These are phyloP conservation scores for Ochromonadaceae sp. DNA, from an alignment of 352 stramenopile species.

Conservation along the genomic window DNA sequence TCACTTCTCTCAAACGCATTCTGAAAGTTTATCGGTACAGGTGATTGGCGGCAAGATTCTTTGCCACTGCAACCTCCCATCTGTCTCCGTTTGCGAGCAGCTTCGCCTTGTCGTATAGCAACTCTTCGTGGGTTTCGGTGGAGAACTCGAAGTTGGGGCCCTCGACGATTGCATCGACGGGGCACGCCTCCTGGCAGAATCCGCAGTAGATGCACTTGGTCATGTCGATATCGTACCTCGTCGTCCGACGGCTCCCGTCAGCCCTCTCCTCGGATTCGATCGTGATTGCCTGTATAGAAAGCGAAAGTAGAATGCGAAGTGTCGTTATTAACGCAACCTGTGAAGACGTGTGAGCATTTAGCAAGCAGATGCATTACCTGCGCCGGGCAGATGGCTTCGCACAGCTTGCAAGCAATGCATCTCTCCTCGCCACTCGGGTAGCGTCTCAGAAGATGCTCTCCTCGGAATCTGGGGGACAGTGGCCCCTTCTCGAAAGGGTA, in stretches of 20 bases:
- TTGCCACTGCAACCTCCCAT: constrained; percentile 98
- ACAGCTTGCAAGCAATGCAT: constrained; percentile 99
- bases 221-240: constrained; percentile 99
- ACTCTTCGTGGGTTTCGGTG: constrained; percentile 97
- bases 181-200: constrained; percentile 76
- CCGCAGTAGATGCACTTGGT: constrained; percentile 99
- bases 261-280: constrained; percentile 94
- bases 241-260: constrained; percentile 94
- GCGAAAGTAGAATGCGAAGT: background rate
- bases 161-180: constrained; percentile 98
- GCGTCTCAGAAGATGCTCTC: constrained; percentile 90
- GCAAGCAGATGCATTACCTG: constrained; percentile 42
- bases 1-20: too few relatives aligned
- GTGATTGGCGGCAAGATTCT: constrained; percentile 96
- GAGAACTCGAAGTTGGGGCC: constrained; percentile 99
- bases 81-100: constrained; percentile 97
- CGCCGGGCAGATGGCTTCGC: constrained; percentile 96
- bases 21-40: constrained; percentile 96
- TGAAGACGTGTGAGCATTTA: background rate
- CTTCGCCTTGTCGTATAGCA: constrained; percentile 99
- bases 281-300: constrained; percentile 66
- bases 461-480: constrained; percentile 90
- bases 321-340: background rate
- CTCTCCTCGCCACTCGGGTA: constrained; percentile 98
- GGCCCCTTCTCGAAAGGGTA: constrained; percentile 93